Conservation (phyloP, 23 red algal species). For the Gracilaria domingensis region DNA sequence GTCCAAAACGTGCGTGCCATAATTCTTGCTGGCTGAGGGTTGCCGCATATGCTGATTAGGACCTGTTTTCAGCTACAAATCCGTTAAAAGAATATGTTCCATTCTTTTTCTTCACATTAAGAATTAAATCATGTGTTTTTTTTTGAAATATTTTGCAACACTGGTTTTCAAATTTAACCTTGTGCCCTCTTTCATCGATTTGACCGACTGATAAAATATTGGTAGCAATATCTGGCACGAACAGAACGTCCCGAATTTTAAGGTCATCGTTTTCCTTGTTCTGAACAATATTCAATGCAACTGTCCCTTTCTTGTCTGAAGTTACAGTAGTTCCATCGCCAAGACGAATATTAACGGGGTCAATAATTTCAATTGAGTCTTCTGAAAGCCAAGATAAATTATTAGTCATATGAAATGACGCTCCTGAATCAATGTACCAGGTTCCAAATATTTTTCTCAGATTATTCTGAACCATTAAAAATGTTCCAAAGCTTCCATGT, state of each 20-base stretch:
- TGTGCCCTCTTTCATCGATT: background rate
- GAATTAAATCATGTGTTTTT: background rate
- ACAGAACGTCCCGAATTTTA: background rate
- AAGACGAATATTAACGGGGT: background rate
- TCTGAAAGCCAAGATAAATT: background rate
- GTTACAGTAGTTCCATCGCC: slow-evolving; percentile 7
- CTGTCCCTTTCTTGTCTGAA: background rate
- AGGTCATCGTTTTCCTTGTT: background rate
- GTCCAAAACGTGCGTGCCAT: background rate
- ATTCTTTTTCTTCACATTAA: background rate
- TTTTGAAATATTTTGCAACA: background rate
- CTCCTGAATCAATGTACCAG: too few relatives aligned
- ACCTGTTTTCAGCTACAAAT: background rate
- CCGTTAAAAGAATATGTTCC: background rate
- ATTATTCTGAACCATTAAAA: background rate
- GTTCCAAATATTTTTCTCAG: background rate
- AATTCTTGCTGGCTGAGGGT: background rate
- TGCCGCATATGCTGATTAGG: background rate
- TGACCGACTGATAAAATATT: slow-evolving; percentile 28
- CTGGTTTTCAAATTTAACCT: background rate
- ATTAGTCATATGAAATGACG: slow-evolving; percentile 34
- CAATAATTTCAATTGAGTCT: background rate
- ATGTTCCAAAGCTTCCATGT: background rate
- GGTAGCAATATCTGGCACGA: background rate
- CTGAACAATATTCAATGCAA: background rate